Conservation (phyloP, 1,139 yeast genomes). For the Kurtzmaniella quercitrusa region DNA sequence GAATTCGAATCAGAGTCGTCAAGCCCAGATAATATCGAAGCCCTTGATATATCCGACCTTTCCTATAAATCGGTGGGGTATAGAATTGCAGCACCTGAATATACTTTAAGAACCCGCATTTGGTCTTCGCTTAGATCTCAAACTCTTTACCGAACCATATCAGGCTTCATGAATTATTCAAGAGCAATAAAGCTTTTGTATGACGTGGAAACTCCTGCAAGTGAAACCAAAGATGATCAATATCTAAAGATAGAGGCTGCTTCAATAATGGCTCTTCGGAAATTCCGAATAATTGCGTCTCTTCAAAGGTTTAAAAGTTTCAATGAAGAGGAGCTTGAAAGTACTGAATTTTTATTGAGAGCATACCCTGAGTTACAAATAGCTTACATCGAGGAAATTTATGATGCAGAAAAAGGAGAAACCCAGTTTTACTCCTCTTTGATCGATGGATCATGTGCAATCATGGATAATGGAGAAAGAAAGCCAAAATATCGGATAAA, state of each 20-base stretch:
- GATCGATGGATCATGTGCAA: conserved; percentile 44
- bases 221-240: conserved; percentile 14
- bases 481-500: conserved; percentile 41
- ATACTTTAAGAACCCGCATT: conserved; percentile 47
- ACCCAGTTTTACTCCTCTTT: conserved; percentile 29
- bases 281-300: conserved; percentile 43
- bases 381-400: conserved; percentile 36
- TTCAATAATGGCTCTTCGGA: conserved; percentile 36
- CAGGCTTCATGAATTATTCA: conserved; percentile 57
- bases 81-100: conserved; percentile 52
- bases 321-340: conserved; percentile 31
- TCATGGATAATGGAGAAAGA: conserved; percentile 29
- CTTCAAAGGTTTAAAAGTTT: conserved; percentile 40
- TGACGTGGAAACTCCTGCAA: conserved; percentile 34
- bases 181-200: conserved; percentile 46
- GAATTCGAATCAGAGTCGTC: conserved; percentile 34
- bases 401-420: conserved; percentile 21
- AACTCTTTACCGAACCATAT: conserved; percentile 49
- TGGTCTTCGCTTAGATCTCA: conserved; percentile 59
- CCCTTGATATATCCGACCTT: conserved; percentile 13
- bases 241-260: conserved; percentile 33
- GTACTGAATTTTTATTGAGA: conserved; percentile 31
- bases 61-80: conserved; percentile 49
- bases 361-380: conserved; percentile 47
- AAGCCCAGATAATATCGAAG: conserved; percentile 15